phyloP scores from a whole-genome alignment of 345 rosid genomes.

The Erucastrum elatum region DNA sequence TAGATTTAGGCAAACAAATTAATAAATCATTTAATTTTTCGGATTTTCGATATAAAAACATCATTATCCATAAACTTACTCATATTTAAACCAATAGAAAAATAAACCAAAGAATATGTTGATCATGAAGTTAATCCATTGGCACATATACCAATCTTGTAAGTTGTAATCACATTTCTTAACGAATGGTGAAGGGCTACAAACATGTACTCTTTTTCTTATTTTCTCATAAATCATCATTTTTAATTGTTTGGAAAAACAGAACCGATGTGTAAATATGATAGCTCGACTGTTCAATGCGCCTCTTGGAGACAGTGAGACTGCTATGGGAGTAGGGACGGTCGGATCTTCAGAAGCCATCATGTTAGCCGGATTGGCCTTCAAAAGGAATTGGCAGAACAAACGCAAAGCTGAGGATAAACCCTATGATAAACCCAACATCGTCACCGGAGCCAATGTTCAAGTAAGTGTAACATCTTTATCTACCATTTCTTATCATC shows the following conservation, averaged over 20 bases:
- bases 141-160: not conserved
- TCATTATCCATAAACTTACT: too few species aligned
- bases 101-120: too few species aligned
- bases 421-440: not conserved
- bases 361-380: conserved; percentile 91
- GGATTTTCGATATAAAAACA: too few species aligned
- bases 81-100: too few species aligned
- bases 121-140: not conserved
- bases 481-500: not conserved
- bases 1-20: too few species aligned
- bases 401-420: not conserved
- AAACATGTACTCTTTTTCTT: not conserved
- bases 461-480: not conserved
- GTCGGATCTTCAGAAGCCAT: conserved; percentile 97
- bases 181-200: not conserved
- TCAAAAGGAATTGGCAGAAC: conserved; percentile 44
- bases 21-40: too few species aligned
- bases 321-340: conserved; percentile 86
- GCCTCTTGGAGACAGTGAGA: conserved; percentile 68
- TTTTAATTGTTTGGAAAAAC: conserved; percentile 7
- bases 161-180: not conserved
- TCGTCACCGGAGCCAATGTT: not conserved
- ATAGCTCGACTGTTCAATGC: conserved; percentile 91
- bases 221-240: not conserved
- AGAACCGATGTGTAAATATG: conserved; percentile 96